Base-by-base conservation (phyloP, 2,329 filamentous ascomycete genomes). In the Sporothrix phasma region DNA sequence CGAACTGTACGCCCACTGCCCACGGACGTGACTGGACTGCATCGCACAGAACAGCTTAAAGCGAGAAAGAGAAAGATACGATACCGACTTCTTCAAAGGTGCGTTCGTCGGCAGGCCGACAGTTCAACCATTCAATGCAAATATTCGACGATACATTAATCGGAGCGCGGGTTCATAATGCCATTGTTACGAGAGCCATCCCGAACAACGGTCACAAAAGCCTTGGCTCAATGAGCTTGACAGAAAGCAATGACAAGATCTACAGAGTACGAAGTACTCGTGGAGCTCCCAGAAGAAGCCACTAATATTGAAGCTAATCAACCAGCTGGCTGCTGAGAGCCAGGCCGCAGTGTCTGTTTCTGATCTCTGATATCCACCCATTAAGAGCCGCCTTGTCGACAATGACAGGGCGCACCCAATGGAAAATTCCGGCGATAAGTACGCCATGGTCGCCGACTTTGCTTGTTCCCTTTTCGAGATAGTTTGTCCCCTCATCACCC, bases 221-320 rank as follows among this genome's bases (percentile, higher is more conserved):
- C 17, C 31, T 39, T 39, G 31, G 31, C 51, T 31, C 10, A 56
- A 24, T 56, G 34, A 24, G 24, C 39, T 19, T 39, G 31, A 56
- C 31, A 54, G 29, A 19, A 2, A 47, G 34, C 7, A 8, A 22
- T 11, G 49, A 54, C 5, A 26, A 34, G 7, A 41, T 39, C 29
- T 17, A 56, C n/a, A n/a, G 34, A 58, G 34, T 7, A 37, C n/a
- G n/a, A n/a, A n/a, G 2, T 8, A 37, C 34, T 37, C 34, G 34
- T 15, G 15, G 34, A 37, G 37, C 54, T 43, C 43, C 37, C 22
- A 58, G 15, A 43, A 58, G 11, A 29, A 19, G n/a, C 54, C 22
- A 58, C 54, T 58, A 58, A 58, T n/a, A 58, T 58, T 3, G 34
- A 58, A n/a, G 54, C 37, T 58, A 43, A 43, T 43, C 11, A 37